A percentile compares a stretch with the other conserved stretches of the same genome.
Evolutionary conservation across 78 protist species (phyloP).

Genomic region (slime mould (Dictyostelium discoideum)): dicty_2.7 NC_007089.4:1120501-1121000

Average conservation of each 20-base stretch:
- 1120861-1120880: not conserved
- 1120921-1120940: constrained; percentile 12
- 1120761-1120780: not conserved
- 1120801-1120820: not conserved
- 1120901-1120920: not conserved
- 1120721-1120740: not conserved
- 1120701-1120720: not conserved
- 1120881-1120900: not conserved
- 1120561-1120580: constrained; percentile 36
- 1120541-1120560: not conserved
- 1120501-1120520: not conserved
- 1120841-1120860: no score
- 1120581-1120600: constrained; percentile 12
- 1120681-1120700: not conserved
- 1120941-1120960: not conserved
- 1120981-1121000: not conserved
- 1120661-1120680: not conserved
- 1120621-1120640: not conserved
- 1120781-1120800: not conserved
- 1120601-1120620: not conserved
- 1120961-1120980: not conserved
- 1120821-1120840: no score
- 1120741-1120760: not conserved
- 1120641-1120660: not conserved
- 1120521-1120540: not conserved